A percentile compares a stretch with the other conserved stretches of the same genome.
Evolutionary conservation across 495 filamentous ascomycete genomes (phyloP).

Genomic region (Hapsidospora chrysogenum): DNA sequence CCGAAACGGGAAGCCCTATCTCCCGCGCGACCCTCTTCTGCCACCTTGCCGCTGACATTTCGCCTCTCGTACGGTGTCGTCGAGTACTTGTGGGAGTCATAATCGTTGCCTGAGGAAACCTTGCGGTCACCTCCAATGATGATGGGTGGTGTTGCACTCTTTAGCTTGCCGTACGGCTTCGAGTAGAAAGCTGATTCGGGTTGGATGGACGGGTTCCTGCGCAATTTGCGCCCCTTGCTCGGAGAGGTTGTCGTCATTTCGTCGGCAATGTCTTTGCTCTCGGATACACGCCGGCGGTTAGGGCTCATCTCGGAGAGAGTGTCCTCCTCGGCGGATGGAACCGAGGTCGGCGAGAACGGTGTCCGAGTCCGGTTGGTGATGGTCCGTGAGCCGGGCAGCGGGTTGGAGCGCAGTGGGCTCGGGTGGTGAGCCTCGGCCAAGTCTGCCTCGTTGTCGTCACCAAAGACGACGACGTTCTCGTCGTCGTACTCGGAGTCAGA

Average conservation of each 20-base stretch:
- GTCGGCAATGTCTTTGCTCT: constrained; percentile 16
- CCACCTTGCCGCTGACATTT: constrained; percentile 71
- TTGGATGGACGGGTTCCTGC: constrained; percentile 28
- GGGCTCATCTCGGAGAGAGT: constrained; percentile 23
- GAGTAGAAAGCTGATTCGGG: constrained; percentile 33
- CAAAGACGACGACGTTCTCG: constrained; percentile 16
- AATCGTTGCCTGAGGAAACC: constrained; percentile 42
- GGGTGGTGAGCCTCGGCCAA: constrained; percentile 14
- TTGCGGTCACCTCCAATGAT: constrained; percentile 22
- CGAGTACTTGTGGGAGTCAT: constrained; percentile 15
- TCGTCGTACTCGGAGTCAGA: constrained; percentile 18
- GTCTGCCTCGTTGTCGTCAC: constrained; percentile 9
- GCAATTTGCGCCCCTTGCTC: too few relatives aligned
- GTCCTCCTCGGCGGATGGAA: constrained; percentile 1
- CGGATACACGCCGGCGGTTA: constrained; percentile 20
- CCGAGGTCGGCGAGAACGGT: constrained; percentile 12
- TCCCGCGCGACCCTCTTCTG: constrained; percentile 71
- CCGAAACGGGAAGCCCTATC: too few relatives aligned
- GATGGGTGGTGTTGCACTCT: constrained; percentile 28
- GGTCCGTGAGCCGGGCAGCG: constrained; percentile 7
- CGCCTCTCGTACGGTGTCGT: constrained; percentile 18
- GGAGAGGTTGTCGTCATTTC: too few relatives aligned
- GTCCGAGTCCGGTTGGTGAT: constrained; percentile 9
- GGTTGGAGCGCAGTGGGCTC: constrained; percentile 29
- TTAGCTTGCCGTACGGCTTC: constrained; percentile 33